phyloP scores from a whole-genome alignment of 352 stramenopile genomes.

The Phytophthora agathidicida region DNA sequence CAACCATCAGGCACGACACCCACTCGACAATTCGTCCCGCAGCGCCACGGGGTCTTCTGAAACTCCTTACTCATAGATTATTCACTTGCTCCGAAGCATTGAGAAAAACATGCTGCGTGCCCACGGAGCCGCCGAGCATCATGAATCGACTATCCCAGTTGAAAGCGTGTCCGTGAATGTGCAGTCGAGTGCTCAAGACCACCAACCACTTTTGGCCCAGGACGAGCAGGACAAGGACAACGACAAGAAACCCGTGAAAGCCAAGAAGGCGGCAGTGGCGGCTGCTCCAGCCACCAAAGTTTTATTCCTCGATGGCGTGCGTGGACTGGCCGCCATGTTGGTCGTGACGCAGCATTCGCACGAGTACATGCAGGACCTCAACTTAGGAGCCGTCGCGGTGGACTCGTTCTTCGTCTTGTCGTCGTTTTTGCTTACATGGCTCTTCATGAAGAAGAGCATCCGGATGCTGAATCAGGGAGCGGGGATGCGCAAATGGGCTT shows the following conservation, averaged over 20 bases:
- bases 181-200: slow-evolving; percentile 16
- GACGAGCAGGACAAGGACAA: slow-evolving; percentile 32
- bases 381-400: slow-evolving; percentile 43
- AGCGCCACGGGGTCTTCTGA: not conserved
- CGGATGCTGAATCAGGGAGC: slow-evolving; percentile 34
- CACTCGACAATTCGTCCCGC: slow-evolving; percentile 18
- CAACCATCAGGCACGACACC: too few relatives aligned
- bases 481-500: slow-evolving; percentile 32
- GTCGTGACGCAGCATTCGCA: slow-evolving; percentile 42
- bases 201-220: slow-evolving; percentile 19
- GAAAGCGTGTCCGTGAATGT: slow-evolving; percentile 17
- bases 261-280: slow-evolving; percentile 29
- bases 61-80: too few relatives aligned
- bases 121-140: slow-evolving; percentile 12
- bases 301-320: slow-evolving; percentile 43
- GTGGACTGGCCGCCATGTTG: slow-evolving; percentile 35
- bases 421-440: slow-evolving; percentile 56
- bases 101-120: slow-evolving; percentile 19
- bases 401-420: slow-evolving; percentile 67
- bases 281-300: slow-evolving; percentile 29
- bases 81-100: slow-evolving; percentile 1
- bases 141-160: not conserved
- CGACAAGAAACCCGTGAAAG: slow-evolving; percentile 19
- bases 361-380: slow-evolving; percentile 43
- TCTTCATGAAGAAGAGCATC: slow-evolving; percentile 56